phyloP scores from a whole-genome alignment of 1,284 basidiomycete genomes.

The Pterula multifida region DNA sequence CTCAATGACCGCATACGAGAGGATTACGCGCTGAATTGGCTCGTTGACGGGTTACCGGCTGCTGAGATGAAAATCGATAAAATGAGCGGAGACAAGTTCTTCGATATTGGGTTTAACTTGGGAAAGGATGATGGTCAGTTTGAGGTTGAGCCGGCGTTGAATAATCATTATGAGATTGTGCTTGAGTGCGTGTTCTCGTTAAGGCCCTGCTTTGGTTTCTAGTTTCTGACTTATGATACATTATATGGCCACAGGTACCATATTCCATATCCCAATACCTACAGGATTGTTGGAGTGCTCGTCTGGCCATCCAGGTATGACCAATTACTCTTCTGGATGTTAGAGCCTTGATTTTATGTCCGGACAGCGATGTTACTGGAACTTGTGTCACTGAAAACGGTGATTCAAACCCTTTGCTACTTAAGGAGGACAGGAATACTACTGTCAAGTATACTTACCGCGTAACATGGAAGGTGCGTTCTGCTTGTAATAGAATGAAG shows the following conservation, averaged over 20 bases:
- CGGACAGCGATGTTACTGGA: constrained; percentile 40
- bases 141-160: constrained; percentile 56
- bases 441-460: constrained; percentile 84
- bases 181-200: constrained; percentile 39
- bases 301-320: constrained; percentile 78
- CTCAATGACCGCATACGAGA: constrained; percentile 88
- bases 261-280: constrained; percentile 49
- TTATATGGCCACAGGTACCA: constrained; percentile 58
- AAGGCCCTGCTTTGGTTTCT: background rate
- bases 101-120: constrained; percentile 80
- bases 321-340: background rate
- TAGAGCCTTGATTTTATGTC: constrained; percentile 27
- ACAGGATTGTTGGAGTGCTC: constrained; percentile 83
- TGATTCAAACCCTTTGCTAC: constrained; percentile 30
- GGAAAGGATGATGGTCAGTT: constrained; percentile 52
- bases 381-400: constrained; percentile 28
- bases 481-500: background rate
- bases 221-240: background rate
- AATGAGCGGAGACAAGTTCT: constrained; percentile 73
- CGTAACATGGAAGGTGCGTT: constrained; percentile 72
- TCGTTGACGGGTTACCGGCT: constrained; percentile 89
- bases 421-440: constrained; percentile 54
- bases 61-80: constrained; percentile 83
- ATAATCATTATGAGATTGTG: constrained; percentile 88
- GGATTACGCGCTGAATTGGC: constrained; percentile 92